These are phyloP conservation scores for Pleomassaria siparia DNA, from an alignment of 2,329 filamentous ascomycete genomes.

Conservation along the genomic window DNA sequence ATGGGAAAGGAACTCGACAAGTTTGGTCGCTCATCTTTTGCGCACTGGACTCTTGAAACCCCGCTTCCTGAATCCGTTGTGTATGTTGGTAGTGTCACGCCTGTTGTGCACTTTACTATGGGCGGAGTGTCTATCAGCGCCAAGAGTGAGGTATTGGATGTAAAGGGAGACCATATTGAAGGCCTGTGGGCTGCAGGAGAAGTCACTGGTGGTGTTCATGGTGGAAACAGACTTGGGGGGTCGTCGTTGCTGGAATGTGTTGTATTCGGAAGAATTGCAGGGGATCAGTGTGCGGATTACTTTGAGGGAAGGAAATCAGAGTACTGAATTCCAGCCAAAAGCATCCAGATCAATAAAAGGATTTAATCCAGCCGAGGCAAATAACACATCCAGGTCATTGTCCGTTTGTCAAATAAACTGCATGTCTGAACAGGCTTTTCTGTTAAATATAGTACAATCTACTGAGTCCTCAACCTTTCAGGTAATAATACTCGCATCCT, in stretches of 20 bases:
- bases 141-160: slow-evolving; percentile 53
- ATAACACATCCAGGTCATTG: too few relatives aligned
- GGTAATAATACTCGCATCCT: too few relatives aligned
- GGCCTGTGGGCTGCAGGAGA: slow-evolving; percentile 66
- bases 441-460: too few relatives aligned
- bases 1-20: slow-evolving; percentile 44
- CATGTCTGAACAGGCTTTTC: too few relatives aligned
- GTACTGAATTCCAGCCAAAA: too few relatives aligned
- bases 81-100: slow-evolving; percentile 62
- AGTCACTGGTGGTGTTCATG: slow-evolving; percentile 65
- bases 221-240: slow-evolving; percentile 63
- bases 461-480: too few relatives aligned
- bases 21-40: slow-evolving; percentile 56
- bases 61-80: slow-evolving; percentile 55
- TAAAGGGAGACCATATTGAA: slow-evolving; percentile 48
- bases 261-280: slow-evolving; percentile 63
- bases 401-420: too few relatives aligned
- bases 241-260: slow-evolving; percentile 65
- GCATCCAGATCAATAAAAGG: too few relatives aligned
- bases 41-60: slow-evolving; percentile 57
- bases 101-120: slow-evolving; percentile 69
- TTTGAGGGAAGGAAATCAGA: slow-evolving; percentile 1
- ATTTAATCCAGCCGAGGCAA: too few relatives aligned
- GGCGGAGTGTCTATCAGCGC: slow-evolving; percentile 62
- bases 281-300: slow-evolving; percentile 29